Conservation (phyloP, 208 protist genomes). For the Trichomonas vaginalis region DNA sequence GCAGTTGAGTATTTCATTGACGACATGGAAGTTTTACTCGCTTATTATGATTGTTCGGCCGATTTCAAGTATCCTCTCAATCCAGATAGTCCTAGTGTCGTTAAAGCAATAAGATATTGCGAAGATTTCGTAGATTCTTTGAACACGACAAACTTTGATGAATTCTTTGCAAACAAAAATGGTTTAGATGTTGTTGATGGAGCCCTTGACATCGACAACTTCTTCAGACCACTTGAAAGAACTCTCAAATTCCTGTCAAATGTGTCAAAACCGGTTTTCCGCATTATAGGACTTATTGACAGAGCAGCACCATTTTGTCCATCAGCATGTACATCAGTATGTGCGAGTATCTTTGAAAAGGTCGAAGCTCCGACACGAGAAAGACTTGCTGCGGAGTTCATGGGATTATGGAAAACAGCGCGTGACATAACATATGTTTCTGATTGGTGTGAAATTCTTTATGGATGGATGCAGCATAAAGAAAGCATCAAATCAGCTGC, state of each 20-base stretch:
- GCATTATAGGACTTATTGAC: background rate
- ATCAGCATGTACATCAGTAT: background rate
- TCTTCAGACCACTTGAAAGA: background rate
- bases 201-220: background rate
- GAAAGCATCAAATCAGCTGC: background rate
- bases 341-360: background rate
- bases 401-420: background rate
- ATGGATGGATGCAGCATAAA: background rate
- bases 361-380: background rate
- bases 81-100: background rate
- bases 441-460: background rate
- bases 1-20: background rate
- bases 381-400: background rate
- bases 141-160: background rate
- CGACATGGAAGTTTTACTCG: background rate
- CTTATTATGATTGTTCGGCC: background rate
- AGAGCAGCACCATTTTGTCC: background rate
- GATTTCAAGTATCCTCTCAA: background rate
- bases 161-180: background rate
- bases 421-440: background rate
- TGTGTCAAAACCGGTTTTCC: background rate
- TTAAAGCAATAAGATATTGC: background rate
- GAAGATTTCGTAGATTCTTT: background rate
- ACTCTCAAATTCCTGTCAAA: background rate
- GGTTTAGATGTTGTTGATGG: background rate